phyloP scores from a whole-genome alignment of 2,329 filamentous ascomycete genomes.

The Hypomyces perniciosus region DNA sequence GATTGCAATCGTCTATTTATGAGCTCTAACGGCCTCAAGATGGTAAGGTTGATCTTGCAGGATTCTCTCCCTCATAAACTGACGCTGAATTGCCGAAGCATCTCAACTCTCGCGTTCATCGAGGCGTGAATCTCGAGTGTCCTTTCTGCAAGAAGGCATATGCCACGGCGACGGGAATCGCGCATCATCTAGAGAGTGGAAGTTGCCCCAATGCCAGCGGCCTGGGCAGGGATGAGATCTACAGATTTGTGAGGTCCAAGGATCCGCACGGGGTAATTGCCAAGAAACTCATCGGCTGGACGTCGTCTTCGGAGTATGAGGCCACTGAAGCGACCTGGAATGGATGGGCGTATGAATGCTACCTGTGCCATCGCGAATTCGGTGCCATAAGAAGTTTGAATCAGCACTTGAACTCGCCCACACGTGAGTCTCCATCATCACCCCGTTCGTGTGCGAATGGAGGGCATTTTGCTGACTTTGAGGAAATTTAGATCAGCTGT shows the following conservation, averaged over 20 bases:
- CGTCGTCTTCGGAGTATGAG: slow-evolving; percentile 25
- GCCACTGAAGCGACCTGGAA: slow-evolving; percentile 39
- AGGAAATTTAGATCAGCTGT: slow-evolving; percentile 23
- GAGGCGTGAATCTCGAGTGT: slow-evolving; percentile 39
- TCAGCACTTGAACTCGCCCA: slow-evolving; percentile 47
- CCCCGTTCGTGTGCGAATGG: neutral
- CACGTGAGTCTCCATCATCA: slow-evolving; percentile 31
- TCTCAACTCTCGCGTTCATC: slow-evolving; percentile 46
- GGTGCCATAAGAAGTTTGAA: slow-evolving; percentile 29
- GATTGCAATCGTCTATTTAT: slow-evolving; percentile 29
- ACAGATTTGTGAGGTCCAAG: slow-evolving; percentile 35
- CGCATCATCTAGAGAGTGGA: slow-evolving; percentile 50
- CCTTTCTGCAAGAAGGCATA: slow-evolving; percentile 46
- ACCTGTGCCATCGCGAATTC: slow-evolving; percentile 43
- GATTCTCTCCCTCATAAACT: neutral
- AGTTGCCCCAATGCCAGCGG: slow-evolving; percentile 38
- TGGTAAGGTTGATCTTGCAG: slow-evolving; percentile 20
- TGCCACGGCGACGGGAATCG: slow-evolving; percentile 45
- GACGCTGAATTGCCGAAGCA: slow-evolving; percentile 37
- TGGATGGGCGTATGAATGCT: slow-evolving; percentile 22
- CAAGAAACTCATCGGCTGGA: slow-evolving; percentile 43
- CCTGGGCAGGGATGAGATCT: slow-evolving; percentile 43
- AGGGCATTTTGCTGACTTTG: neutral
- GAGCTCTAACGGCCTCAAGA: slow-evolving; percentile 24
- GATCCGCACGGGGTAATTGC: slow-evolving; percentile 45